Base-by-base conservation (phyloP, 1,139 yeast species). In the Debaryomyces nepalensis region DNA sequence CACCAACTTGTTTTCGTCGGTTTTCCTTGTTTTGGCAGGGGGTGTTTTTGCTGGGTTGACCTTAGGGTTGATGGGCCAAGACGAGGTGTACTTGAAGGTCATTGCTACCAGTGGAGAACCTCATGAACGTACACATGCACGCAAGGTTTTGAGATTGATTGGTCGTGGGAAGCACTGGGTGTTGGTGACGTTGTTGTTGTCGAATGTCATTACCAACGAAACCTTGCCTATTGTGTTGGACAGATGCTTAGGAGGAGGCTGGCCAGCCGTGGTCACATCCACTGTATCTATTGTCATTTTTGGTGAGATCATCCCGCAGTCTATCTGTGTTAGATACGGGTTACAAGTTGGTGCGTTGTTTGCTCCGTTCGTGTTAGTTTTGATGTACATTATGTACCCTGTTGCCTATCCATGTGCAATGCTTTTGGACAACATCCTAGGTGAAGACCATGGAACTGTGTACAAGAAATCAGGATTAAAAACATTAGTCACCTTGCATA, bases 11-110 rank as follows among this genome's bases (percentile, higher is more conserved):
- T 48, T 76, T 29, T 69, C 87, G 2, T 86, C 96, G 0, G 78
- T 77, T 3, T 54, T 76, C 19, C 75, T 93, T 26, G 98, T 93
- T 2, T 61, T 93, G 32, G 76, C 90, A 3, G 99, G 99, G 39
- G 99, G 99, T 50, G 87, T 90, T 10, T 93, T 93, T 71, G 98
- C 99, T 2, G 99, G 98, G 6, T 72, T 93, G 40, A 93, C 99
- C 18, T 74, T 93, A 43, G 98, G 95, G 2, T 76, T 93, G 23
- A 93, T 93, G 99, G 98, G 98, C 49, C 98, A 91, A 65, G 98
- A 93, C 63, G 98, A 91, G 64, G 95, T 91, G 30, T 88, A 90
- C 55, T 67, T 85, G 47, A 84, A 82, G 58, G 95, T 86, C 20
- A 82, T 86, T 50, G 78, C 82, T 33, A 72, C 79, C 18, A 71